A percentile compares a stretch with the other conserved stretches of the same genome.
Evolutionary conservation across 441 rosid species (phyloP).

Genomic region (Brassica balearica): DNA sequence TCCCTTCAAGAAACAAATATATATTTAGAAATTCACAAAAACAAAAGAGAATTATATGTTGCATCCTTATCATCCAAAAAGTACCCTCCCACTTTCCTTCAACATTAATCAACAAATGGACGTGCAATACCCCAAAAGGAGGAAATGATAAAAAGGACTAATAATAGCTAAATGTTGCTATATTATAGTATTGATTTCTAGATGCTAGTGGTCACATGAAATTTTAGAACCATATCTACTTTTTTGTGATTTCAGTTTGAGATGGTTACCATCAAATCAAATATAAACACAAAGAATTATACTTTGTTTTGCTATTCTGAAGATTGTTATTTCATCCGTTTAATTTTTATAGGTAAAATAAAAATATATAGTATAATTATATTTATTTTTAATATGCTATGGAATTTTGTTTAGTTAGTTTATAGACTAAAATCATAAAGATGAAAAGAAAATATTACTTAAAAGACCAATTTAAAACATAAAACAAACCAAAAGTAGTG

Average conservation of each 20-base stretch:
- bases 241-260: no score
- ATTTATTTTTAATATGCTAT: not conserved
- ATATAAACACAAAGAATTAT: not conserved
- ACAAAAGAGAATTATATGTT: not conserved
- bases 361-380: not conserved
- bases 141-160: not conserved
- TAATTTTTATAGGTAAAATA: not conserved
- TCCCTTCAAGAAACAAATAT: slow-evolving; percentile 30
- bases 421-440: not conserved
- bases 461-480: no score
- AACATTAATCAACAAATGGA: slow-evolving; percentile 34
- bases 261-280: not conserved
- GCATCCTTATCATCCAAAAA: slow-evolving; percentile 38
- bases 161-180: not conserved
- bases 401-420: not conserved
- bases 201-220: slow-evolving; percentile 19
- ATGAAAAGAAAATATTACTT: not conserved
- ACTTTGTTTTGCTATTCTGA: not conserved
- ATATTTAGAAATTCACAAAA: not conserved
- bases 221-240: not conserved
- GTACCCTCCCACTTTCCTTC: slow-evolving; percentile 31
- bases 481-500: no score
- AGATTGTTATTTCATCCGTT: not conserved
- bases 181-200: slow-evolving; percentile 2
- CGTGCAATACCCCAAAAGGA: not conserved